Evolutionary conservation across 2,329 filamentous ascomycete genomes (phyloP), one percentile per base, ranked within the genome.

Genomic region (Monosporascus sp.): DNA sequence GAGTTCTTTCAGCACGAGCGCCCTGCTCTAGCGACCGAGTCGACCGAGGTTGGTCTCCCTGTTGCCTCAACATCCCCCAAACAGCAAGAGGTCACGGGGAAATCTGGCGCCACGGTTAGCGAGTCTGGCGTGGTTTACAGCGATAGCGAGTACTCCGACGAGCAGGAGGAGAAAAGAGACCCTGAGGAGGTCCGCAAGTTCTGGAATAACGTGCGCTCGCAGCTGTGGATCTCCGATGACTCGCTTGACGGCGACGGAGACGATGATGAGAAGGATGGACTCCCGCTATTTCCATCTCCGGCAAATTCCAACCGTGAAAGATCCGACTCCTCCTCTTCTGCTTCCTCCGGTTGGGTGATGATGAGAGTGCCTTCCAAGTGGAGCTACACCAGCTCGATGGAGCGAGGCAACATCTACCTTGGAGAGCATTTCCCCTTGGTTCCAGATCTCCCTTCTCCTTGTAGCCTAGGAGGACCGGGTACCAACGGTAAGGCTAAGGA

Each of bases 341-440:
- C 37, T 31, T n/a, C n/a, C 45, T 19, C 34, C 17, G 31, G 31
- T 20, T 48, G 41, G 38, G 36, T 45, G 17, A 41, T 49, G 27
- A 20, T 49, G 19, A 19, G 20, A 38, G 37, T 37, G 14, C 46
- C 51, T 20, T 37, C 45, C 19, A 43, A 44, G 31, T 22, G 24
- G 22, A 48, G 47, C n/a, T 53, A 49, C 36, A 49, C 51, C 19
- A 22, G 41, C 7, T 41, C 36, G 8, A 53, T 53, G 24, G 47
- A 27, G 9, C 8, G 19, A 26, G 51, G 46, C 22, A 38, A 48
- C 26, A 53, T 49, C n/a, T 53, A 53, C 22, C 37, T 49, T 16
- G 51, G 51, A 7, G 38, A 45, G 46, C 26, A 45, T 27, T 49
- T 22, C 46, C 51, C n/a, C 7, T 20, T 27, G 2, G 11, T 27